Evolutionary conservation across 2,329 filamentous ascomycete genomes (phyloP), one percentile per base, ranked within the genome.

Genomic region (Pseudogymnoascus sp.): DNA sequence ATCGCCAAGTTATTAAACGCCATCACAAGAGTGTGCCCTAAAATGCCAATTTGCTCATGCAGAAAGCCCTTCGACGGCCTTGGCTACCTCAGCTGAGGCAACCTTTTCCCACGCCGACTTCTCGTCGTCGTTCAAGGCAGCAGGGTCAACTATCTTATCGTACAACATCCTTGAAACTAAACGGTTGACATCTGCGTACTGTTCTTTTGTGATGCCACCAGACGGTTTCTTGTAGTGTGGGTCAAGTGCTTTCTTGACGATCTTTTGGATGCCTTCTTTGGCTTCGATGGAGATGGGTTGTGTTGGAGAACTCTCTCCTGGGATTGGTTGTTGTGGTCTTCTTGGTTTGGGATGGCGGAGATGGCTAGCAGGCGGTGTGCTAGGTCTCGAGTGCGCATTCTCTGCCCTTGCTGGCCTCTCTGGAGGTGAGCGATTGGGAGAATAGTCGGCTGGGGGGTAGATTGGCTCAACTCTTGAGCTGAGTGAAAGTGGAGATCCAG

Each of bases 111-210:
- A 91, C 58, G 81, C 82, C 66, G 82, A 83, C 62, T 86, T 83
- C 62, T 84, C 83, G 29, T 85, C 82, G 21, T 87, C 81, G 69
- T 89, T 83, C 31, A 94, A 80, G 25, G 79, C 75, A 45, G 67
- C 63, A 59, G 64, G 62, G 37, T 72, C 69, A 5, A 68, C 65
- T 42, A 72, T 79, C 64, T 85, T 82, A 66, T 86, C 91, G 75
- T 99, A 99, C 63, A 99, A 79, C 76, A 88, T 89, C 63, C 91
- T 87, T 42, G 91, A 97, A 35, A 97, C 87, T 64, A 89, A 87
- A 65, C 92, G 87, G 72, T 97, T 97, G 75, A 97, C 96, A 62
- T 86, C 85, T 2, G 90, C 93, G 73, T 96, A 99, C 74, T 97
- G 88, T 64, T 96, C 90, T 67, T 92, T 90, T 15, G 87, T 91